Evolutionary conservation across 164 flowering plant genomes (phyloP).

Genomic region (Piper longum): DNA sequence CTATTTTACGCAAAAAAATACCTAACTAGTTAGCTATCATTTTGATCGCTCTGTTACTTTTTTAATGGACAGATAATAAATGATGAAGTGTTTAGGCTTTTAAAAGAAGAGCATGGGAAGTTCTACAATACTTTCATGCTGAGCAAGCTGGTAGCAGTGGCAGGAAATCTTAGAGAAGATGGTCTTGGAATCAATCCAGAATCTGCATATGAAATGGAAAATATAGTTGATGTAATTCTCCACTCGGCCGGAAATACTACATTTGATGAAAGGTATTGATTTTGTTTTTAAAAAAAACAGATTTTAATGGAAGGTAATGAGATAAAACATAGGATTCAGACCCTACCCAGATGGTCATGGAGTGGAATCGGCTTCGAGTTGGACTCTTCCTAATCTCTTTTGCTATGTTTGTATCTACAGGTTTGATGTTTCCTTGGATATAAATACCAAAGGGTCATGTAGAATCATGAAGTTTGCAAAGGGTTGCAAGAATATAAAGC

Average conservation of each 20-base stretch:
- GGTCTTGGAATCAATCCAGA: conserved; percentile 52
- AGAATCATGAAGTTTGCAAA: conserved; percentile 55
- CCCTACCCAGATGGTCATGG: too few relatives aligned
- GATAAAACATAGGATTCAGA: conserved; percentile 20
- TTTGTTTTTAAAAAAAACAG: too few relatives aligned
- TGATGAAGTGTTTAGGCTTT: conserved; percentile 55
- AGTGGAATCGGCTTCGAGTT: too few relatives aligned
- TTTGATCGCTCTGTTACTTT: too few relatives aligned
- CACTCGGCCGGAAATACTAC: conserved; percentile 93
- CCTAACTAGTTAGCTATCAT: too few relatives aligned
- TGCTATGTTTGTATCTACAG: conserved; percentile 15
- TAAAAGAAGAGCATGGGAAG: conserved; percentile 54
- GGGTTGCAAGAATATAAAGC: conserved; percentile 50
- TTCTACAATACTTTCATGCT: conserved; percentile 62
- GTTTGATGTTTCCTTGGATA: conserved; percentile 55
- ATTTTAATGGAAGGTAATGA: too few relatives aligned
- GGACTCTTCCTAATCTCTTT: too few relatives aligned
- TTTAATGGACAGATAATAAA: conserved; percentile 36
- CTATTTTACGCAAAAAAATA: too few relatives aligned
- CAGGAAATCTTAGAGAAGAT: conserved; percentile 55
- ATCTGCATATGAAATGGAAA: conserved; percentile 24
- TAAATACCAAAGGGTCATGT: conserved; percentile 55
- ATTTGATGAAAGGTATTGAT: conserved; percentile 30
- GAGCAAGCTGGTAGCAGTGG: conserved; percentile 74
- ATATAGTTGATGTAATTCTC: conserved; percentile 59